These are phyloP conservation scores for Volvox reticuliferus DNA, from an alignment of 139 green algal genomes.

Conservation along the genomic window DNA sequence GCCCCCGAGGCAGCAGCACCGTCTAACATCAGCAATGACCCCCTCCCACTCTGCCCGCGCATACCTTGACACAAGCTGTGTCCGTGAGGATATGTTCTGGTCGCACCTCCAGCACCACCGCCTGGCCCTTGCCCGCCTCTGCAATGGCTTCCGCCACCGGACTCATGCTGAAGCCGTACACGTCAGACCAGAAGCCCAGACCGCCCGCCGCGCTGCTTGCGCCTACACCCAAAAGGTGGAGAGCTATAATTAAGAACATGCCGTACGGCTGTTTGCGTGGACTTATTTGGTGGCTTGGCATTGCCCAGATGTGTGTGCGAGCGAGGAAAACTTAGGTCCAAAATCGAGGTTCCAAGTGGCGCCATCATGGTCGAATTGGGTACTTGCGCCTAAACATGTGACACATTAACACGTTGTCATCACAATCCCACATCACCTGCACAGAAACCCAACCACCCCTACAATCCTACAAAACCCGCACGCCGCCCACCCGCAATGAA, in stretches of 20 bases:
- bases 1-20: too few relatives aligned
- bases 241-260: too few relatives aligned
- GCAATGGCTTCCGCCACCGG: constrained; percentile 69
- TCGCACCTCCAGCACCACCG: constrained; percentile 73
- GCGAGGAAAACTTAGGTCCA: too few relatives aligned
- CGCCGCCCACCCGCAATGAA: constrained; percentile 75
- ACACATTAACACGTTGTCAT: not conserved
- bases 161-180: constrained; percentile 94
- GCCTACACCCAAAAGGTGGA: not conserved
- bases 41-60: not conserved
- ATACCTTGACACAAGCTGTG: constrained; percentile 46
- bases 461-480: too few relatives aligned
- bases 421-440: not conserved
- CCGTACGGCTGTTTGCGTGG: too few relatives aligned
- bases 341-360: too few relatives aligned
- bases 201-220: constrained; percentile 35
- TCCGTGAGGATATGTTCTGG: constrained; percentile 66
- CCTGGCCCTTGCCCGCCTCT: constrained; percentile 51
- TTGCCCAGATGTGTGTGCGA: too few relatives aligned
- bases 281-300: too few relatives aligned
- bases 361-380: too few relatives aligned
- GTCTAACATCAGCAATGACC: not conserved
- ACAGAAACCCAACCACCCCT: too few relatives aligned
- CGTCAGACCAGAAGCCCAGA: constrained; percentile 62
- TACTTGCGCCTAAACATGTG: too few relatives aligned